Conservation (phyloP, 768 basidiomycete species). For the Leccinum imitatum region DNA sequence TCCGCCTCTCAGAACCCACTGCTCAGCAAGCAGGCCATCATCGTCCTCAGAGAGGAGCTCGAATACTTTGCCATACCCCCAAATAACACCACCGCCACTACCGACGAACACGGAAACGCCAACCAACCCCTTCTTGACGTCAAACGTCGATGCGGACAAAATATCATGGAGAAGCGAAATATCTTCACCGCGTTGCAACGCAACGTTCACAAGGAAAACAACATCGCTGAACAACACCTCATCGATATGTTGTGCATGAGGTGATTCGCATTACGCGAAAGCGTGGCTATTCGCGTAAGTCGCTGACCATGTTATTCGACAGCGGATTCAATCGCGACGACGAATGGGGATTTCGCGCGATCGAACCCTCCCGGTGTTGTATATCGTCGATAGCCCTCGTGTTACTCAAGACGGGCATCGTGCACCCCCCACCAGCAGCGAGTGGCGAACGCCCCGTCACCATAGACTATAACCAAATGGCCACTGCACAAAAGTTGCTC, state of each 20-base stretch:
- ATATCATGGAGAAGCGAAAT: conserved; percentile 83
- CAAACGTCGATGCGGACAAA: conserved; percentile 84
- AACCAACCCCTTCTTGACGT: conserved; percentile 75
- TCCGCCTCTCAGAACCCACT: conserved; percentile 84
- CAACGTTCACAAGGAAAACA: conserved; percentile 99
- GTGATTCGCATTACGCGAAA: conserved; percentile 40
- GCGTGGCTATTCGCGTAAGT: conserved; percentile 4
- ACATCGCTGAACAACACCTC: conserved; percentile 96
- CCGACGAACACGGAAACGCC: conserved; percentile 78
- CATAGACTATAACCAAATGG: conserved; percentile 91
- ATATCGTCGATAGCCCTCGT: conserved; percentile 98
- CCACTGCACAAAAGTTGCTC: conserved; percentile 94
- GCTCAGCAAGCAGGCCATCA: conserved; percentile 94
- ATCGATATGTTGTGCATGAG: conserved; percentile 99
- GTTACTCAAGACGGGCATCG: conserved; percentile 94
- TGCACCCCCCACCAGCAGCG: conserved; percentile 52
- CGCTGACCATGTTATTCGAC: conserved; percentile 12
- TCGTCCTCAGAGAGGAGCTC: conserved; percentile 95
- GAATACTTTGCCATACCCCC: conserved; percentile 98
- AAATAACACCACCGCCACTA: conserved; percentile 55
- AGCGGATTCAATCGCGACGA: conserved; percentile 97
- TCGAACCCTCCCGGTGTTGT: conserved; percentile 95
- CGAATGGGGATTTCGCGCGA: conserved; percentile 94
- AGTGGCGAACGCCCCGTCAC: conserved; percentile 70
- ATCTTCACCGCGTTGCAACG: conserved; percentile 98